Base-by-base conservation (phyloP, 2,329 filamentous ascomycete species). In the Metarhizium anisopliae region DNA sequence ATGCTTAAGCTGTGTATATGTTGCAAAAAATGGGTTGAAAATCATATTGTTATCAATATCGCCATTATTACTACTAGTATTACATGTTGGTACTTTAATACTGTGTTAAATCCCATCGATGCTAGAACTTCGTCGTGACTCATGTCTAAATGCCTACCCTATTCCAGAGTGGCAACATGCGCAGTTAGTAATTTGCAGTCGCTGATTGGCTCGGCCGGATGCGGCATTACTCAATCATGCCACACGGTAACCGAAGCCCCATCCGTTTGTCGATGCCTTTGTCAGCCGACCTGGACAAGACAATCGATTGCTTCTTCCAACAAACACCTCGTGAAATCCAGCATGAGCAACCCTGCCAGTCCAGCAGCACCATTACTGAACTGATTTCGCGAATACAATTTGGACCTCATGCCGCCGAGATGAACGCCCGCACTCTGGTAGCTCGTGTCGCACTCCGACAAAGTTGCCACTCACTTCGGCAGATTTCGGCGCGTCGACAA, bases 391-490 rank as follows among this genome's bases (percentile, higher is more conserved):
- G 14, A 35, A 18, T 3, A 16, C 4, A n/a, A 47, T 47, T 29
- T 32, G 14, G 10, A 13, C 49, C 59, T 56, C 60, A 70, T 69
- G 66, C 62, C 58, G 56, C 60, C 54, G 60, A 50, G 52, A 81
- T 81, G 78, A 79, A 70, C 63, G 66, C 70, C 49, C 66, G 72
- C 62, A 61, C 67, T 63, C 70, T 71, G 58, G 64, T 74, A 67
- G 68, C 73, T 66, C 64, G 72, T 61, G 64, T 70, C 59, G 71
- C 72, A 62, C 62, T 70, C 61, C 73, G 73, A 58, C 69, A 70
- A 50, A 68, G 71, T 54, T 69, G 72, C 61, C 72, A 67, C 58
- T 59, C 71, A 16, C 55, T 70, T 58, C 74, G 76, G 57, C 74
- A 74, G 52, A 74, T 75, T 64, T 74, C 73, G 56, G 66, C 69